Percentiles rank a stretch among this genome's conserved stretches.
Evolutionary conservation across 768 basidiomycete genomes (phyloP).

Genomic region (Dacryopinax spathularia): DNA sequence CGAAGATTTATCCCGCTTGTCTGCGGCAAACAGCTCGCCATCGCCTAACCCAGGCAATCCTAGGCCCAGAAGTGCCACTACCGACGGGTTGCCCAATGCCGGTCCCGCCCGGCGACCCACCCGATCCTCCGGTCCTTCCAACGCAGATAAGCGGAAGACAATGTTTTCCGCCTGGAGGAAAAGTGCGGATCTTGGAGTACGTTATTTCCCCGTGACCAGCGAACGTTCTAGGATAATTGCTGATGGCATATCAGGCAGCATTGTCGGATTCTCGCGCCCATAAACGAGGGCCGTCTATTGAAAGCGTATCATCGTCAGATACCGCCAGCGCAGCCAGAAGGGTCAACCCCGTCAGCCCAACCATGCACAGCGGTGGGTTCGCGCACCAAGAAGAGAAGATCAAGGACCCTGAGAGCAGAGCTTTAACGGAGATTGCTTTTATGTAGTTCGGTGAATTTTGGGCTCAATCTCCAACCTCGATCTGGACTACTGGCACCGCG

Average conservation of each 20-base stretch:
- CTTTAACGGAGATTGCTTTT: background rate
- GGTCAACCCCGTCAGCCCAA: background rate
- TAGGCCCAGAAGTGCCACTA: background rate
- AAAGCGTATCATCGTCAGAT: background rate
- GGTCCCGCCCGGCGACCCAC: background rate
- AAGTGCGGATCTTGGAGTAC: background rate
- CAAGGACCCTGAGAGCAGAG: background rate
- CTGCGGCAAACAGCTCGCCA: background rate
- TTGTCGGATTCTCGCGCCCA: background rate
- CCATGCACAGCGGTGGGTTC: background rate
- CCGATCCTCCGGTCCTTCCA: background rate
- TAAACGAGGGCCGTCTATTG: background rate
- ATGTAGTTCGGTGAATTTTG: too few species aligned
- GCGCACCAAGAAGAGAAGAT: background rate
- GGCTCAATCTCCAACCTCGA: too few species aligned
- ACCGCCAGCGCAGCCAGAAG: background rate
- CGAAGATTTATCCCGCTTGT: background rate
- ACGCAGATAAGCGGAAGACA: background rate
- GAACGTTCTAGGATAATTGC: too few species aligned
- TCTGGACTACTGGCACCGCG: too few species aligned
- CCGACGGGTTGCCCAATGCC: background rate
- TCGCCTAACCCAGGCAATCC: background rate
- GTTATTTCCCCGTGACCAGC: background rate
- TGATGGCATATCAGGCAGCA: background rate
- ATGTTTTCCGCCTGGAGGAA: background rate